Base-by-base conservation (phyloP, 2,329 filamentous ascomycete species). In the Sporothrix globosa region DNA sequence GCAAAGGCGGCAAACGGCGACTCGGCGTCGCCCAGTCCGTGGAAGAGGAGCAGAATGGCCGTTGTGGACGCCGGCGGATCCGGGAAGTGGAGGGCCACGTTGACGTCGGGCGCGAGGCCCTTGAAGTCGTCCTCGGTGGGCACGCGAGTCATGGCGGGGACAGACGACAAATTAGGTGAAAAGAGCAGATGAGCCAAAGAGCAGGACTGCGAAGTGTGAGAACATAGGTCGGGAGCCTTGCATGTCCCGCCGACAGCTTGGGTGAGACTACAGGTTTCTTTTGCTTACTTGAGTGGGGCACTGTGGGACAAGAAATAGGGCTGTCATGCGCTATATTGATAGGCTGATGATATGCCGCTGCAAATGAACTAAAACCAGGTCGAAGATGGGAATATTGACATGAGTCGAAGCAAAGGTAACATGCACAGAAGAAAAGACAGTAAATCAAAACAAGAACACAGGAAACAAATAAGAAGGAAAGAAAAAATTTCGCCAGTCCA, bases 1-100 rank as follows among this genome's bases (percentile, higher is more conserved):
- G 89, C 92, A 72, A 97, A 91, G 58, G 81, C 81, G 72, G 87
- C 85, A 78, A 96, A 96, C 48, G 91, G 84, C 3, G 78, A 76
- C 72, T 92, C 86, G 46, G 86, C 88, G 81, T 97, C 93, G 73
- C 93, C 93, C 14, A 97, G 86, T 73, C 93, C 93, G 79, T 97
- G 93, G 71, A 97, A 88, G 67, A 97, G 86, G 77, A 97, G 81
- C 73, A 97, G 87, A 74, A 96, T 84, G 75, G 94, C 90, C 56
- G 89, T 91, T 11, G 90, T 87, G 14, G 86, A 86, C 72, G 91
- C 87, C 50, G 86, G 81, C 27, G 86, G 84, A 39, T 82, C 78
- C 54, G 85, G 85, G 76, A 82, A 85, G 74, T 85, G 81, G 60
- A 86, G 77, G 67, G 82, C 80, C 71, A 84, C 76, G 14, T 80